Percentiles rank a stretch among this genome's conserved stretches.
phyloP scores from a whole-genome alignment of 352 stramenopile species.

The Phytopythium chamaehyphon region DNA sequence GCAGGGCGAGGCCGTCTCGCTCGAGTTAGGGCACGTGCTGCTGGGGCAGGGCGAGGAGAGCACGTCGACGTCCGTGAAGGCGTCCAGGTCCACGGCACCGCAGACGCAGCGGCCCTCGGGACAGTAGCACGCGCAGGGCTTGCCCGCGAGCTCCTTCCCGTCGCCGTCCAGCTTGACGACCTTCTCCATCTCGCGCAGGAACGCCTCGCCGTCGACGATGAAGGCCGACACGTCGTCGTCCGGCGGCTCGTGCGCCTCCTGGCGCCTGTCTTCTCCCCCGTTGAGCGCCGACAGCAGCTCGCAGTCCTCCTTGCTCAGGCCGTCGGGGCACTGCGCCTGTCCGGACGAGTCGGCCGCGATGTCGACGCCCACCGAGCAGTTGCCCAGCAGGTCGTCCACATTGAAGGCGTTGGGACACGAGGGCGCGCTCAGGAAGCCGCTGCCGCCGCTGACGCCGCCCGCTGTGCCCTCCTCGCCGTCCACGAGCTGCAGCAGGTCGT shows the following conservation, averaged over 20 bases:
- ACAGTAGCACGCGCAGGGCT: constrained; percentile 6
- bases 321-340: not conserved
- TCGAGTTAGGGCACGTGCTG: constrained; percentile 28
- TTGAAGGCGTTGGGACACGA: constrained; percentile 9
- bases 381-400: constrained; percentile 29
- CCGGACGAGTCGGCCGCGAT: constrained; percentile 11
- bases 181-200: constrained; percentile 51
- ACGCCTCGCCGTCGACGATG: constrained; percentile 52
- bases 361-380: constrained; percentile 24
- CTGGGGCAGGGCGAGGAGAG: constrained; percentile 49
- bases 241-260: constrained; percentile 7
- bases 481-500: constrained; percentile 40
- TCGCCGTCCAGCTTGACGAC: constrained; percentile 36
- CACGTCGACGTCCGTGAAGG: constrained; percentile 40
- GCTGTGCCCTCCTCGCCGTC: constrained; percentile 17
- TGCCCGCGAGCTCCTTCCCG: constrained; percentile 7
- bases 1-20: constrained; percentile 18
- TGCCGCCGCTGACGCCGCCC: constrained; percentile 2
- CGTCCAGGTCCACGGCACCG: constrained; percentile 33
- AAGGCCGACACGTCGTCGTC: constrained; percentile 40
- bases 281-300: constrained; percentile 14
- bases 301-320: constrained; percentile 11
- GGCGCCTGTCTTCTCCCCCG: constrained; percentile 9
- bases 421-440: constrained; percentile 12
- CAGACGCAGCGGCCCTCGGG: constrained; percentile 11